phyloP scores from a whole-genome alignment of 2,329 filamentous ascomycete genomes.

The Sporothrix brunneoviolacea region DNA sequence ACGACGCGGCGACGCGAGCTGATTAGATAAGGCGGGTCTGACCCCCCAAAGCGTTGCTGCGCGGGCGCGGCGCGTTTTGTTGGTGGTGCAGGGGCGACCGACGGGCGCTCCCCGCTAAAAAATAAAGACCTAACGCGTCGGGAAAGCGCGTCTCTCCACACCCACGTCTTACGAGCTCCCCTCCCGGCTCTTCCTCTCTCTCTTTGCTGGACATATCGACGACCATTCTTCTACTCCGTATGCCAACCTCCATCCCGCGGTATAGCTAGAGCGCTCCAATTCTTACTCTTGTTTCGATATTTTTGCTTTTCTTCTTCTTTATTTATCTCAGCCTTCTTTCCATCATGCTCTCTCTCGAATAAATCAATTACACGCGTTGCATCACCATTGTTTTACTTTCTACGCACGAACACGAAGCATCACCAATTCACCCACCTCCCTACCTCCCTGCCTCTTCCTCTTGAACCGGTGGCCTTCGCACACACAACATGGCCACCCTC shows the following conservation, averaged over 20 bases:
- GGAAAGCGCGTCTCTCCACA: constrained; percentile 12
- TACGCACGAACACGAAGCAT: too few relatives aligned
- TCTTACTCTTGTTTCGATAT: not conserved
- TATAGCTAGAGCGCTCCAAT: not conserved
- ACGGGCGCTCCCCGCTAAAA: constrained; percentile 6
- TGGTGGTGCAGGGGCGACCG: constrained; percentile 3
- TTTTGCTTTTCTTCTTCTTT: not conserved
- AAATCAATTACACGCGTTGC: not conserved
- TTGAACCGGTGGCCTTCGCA: too few relatives aligned
- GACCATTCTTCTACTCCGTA: too few relatives aligned
- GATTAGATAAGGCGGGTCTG: constrained; percentile 1
- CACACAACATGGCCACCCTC: constrained; percentile 15
- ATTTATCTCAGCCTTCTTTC: not conserved
- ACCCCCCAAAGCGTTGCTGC: not conserved
- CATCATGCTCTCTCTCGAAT: not conserved
- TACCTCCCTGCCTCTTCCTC: not conserved
- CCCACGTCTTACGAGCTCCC: constrained; percentile 3
- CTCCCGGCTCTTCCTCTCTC: not conserved
- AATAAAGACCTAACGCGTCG: constrained; percentile 8
- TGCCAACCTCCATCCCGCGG: not conserved
- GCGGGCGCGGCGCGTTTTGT: constrained; percentile 7
- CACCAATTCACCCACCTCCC: not conserved
- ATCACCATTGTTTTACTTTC: too few relatives aligned
- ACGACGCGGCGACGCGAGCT: not conserved
- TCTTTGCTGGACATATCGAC: too few relatives aligned